Percentiles rank a stretch among this genome's conserved stretches.
phyloP scores from a whole-genome alignment of 2,329 filamentous ascomycete genomes.

The Curvularia hawaiiensis region DNA sequence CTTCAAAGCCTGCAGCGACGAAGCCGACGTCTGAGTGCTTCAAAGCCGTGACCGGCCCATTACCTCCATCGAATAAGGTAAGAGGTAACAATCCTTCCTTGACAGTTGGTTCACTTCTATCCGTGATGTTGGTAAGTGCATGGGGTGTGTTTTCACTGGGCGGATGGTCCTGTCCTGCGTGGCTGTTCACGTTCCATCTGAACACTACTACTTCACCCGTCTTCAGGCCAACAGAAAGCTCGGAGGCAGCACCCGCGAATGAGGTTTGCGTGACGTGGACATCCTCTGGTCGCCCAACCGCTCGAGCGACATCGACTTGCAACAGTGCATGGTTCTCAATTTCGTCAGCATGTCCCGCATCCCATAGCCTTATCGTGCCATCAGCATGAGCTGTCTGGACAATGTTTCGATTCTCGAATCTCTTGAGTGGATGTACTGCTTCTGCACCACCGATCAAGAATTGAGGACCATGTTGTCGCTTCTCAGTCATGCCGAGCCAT shows the following conservation, averaged over 20 bases:
- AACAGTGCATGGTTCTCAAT: constrained; percentile 83
- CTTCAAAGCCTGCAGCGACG: constrained; percentile 82
- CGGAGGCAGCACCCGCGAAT: constrained; percentile 79
- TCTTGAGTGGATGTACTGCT: constrained; percentile 69
- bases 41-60: constrained; percentile 78
- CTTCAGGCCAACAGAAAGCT: constrained; percentile 80
- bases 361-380: constrained; percentile 90
- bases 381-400: constrained; percentile 89
- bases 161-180: constrained; percentile 68
- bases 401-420: constrained; percentile 83
- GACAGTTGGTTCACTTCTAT: constrained; percentile 72
- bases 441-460: constrained; percentile 81
- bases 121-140: constrained; percentile 73
- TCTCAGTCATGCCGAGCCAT: constrained; percentile 93
- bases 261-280: constrained; percentile 80
- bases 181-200: constrained; percentile 82
- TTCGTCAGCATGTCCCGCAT: constrained; percentile 88
- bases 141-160: constrained; percentile 53
- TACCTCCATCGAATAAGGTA: constrained; percentile 80
- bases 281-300: constrained; percentile 77
- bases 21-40: constrained; percentile 94
- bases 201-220: constrained; percentile 88
- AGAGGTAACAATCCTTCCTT: constrained; percentile 83
- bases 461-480: constrained; percentile 75
- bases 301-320: constrained; percentile 85